Evolutionary conservation across 2,329 filamentous ascomycete genomes (phyloP).

Genomic region (Aphanoascus verrucosus): DNA sequence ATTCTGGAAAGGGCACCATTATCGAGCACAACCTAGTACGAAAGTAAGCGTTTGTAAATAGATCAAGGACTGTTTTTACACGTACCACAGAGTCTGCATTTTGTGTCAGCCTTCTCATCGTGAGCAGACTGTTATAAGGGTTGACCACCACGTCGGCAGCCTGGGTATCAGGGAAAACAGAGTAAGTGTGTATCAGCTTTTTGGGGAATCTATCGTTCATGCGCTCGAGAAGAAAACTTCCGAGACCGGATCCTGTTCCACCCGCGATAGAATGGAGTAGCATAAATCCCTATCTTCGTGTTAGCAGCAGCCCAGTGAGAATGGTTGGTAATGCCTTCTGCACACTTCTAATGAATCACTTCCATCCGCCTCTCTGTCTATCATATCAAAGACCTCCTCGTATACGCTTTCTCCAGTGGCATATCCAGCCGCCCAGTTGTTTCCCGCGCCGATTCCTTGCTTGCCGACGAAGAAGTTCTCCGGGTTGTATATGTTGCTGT

Average conservation of each 20-base stretch:
- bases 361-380: slow-evolving; percentile 93
- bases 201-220: slow-evolving; percentile 97
- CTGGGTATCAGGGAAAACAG: slow-evolving; percentile 90
- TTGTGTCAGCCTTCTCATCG: slow-evolving; percentile 81
- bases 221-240: slow-evolving; percentile 85
- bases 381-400: slow-evolving; percentile 99
- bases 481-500: slow-evolving; percentile 98
- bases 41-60: slow-evolving; percentile 18
- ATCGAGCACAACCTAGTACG: slow-evolving; percentile 64
- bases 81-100: slow-evolving; percentile 87
- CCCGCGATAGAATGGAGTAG: slow-evolving; percentile 95
- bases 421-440: slow-evolving; percentile 98
- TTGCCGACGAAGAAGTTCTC: slow-evolving; percentile 98
- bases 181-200: slow-evolving; percentile 98
- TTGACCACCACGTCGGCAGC: slow-evolving; percentile 91
- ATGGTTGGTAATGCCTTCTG: not conserved
- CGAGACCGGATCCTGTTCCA: slow-evolving; percentile 89
- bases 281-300: slow-evolving; percentile 68
- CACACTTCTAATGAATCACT: slow-evolving; percentile 85
- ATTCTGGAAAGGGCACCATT: slow-evolving; percentile 91
- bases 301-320: slow-evolving; percentile 9
- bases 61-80: slow-evolving; percentile 7
- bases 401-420: slow-evolving; percentile 82
- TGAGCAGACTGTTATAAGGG: slow-evolving; percentile 91
- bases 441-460: slow-evolving; percentile 84